Evolutionary conservation across 2,329 filamentous ascomycete genomes (phyloP).

Genomic region (Trichoderma guizhouense): DNA sequence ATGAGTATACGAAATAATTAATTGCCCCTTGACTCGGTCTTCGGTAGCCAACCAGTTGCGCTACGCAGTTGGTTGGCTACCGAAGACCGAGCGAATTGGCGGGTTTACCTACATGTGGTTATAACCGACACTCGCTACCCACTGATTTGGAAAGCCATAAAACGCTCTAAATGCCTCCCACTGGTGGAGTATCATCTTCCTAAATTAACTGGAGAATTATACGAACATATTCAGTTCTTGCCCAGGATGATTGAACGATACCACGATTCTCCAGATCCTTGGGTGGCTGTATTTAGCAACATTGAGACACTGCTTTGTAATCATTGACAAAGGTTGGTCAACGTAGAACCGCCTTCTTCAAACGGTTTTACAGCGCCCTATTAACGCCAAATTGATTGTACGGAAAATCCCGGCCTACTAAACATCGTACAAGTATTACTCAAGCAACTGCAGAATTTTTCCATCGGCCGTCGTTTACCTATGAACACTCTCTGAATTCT

Average conservation of each 20-base stretch:
- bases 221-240: neutral
- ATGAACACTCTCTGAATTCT: neutral
- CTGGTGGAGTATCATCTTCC: neutral
- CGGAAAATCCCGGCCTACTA: neutral
- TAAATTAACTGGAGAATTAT: neutral
- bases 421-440: neutral
- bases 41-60: neutral
- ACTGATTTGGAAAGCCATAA: neutral
- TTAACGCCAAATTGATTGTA: neutral
- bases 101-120: neutral
- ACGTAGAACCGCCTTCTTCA: neutral
- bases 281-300: neutral
- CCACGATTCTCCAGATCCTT: neutral
- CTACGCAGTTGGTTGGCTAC: neutral
- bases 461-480: neutral
- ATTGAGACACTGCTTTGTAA: neutral
- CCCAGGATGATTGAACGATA: neutral
- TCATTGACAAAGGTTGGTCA: neutral
- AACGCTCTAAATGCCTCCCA: neutral
- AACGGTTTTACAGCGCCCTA: neutral
- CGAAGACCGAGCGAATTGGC: neutral
- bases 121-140: neutral
- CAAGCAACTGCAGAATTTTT: neutral
- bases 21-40: neutral
- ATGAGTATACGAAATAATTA: neutral